Evolutionary conservation across 768 basidiomycete species (phyloP).

Genomic region (Pulveroboletus sp.): DNA sequence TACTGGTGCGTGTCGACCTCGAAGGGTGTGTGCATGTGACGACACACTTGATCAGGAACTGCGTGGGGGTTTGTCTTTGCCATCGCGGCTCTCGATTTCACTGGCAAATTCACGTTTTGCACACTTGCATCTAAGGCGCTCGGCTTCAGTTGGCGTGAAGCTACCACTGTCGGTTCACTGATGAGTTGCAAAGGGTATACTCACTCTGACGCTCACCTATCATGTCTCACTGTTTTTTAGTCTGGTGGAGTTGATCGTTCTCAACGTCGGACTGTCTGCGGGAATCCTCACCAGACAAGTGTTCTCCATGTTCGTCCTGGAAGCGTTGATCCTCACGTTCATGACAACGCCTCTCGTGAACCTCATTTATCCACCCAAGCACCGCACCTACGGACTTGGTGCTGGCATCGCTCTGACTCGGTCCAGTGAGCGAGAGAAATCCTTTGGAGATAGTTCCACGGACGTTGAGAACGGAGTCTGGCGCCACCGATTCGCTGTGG

Average conservation of each 20-base stretch:
- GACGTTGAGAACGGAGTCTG: conserved; percentile 8
- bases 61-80: conserved; percentile 88
- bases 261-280: conserved; percentile 86
- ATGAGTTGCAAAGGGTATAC: conserved; percentile 95
- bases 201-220: neutral
- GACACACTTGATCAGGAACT: conserved; percentile 40
- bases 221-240: conserved; percentile 32
- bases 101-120: conserved; percentile 87
- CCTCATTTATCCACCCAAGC: conserved; percentile 59
- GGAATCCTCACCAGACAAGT: conserved; percentile 72
- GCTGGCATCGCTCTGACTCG: neutral
- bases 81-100: conserved; percentile 73
- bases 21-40: neutral
- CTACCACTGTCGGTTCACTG: conserved; percentile 79
- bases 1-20: conserved; percentile 42
- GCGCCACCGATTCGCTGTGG: conserved; percentile 60
- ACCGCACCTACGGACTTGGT: conserved; percentile 45
- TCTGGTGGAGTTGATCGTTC: conserved; percentile 90
- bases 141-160: conserved; percentile 79
- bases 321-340: conserved; percentile 78
- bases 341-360: conserved; percentile 80
- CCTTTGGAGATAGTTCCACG: neutral
- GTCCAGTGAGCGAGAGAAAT: neutral
- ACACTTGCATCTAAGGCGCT: conserved; percentile 59
- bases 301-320: conserved; percentile 95